Conservation (phyloP, 306 rosid species). For the Dryas drummondii region DNA sequence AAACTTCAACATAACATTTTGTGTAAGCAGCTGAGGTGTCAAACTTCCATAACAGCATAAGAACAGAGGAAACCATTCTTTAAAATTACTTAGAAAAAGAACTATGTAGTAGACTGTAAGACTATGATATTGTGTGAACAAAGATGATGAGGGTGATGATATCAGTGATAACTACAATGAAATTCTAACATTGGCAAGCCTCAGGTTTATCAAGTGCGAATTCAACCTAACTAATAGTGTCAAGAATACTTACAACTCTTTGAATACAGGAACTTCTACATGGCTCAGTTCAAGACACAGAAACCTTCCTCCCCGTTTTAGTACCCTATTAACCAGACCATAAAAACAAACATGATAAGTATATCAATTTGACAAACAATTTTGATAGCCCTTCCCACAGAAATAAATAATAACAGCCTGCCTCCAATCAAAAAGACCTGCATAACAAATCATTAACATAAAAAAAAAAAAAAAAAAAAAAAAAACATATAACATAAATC, state of each 20-base stretch:
- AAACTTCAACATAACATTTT: not conserved
- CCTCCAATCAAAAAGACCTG: not conserved
- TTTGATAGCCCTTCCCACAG: not conserved
- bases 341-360: not conserved
- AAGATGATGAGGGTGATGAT: constrained; percentile 5
- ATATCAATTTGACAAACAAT: not conserved
- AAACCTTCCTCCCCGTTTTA: constrained; percentile 90
- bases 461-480: not conserved
- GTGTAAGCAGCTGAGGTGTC: not conserved
- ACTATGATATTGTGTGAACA: not conserved
- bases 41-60: not conserved
- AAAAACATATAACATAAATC: not conserved
- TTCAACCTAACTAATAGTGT: constrained; percentile 9
- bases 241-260: constrained; percentile 71
- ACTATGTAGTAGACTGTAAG: not conserved
- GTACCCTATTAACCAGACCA: constrained; percentile 53
- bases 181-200: not conserved
- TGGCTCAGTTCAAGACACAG: constrained; percentile 97
- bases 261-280: constrained; percentile 71
- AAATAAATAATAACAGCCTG: not conserved
- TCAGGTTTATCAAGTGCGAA: not conserved
- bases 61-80: not conserved
- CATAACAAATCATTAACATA: not conserved
- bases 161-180: not conserved
- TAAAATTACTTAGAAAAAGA: not conserved